A percentile compares a stretch with the other conserved stretches of the same genome.
Evolutionary conservation across 2,329 filamentous ascomycete genomes (phyloP).

Genomic region (Aspergillus udagawae): DNA sequence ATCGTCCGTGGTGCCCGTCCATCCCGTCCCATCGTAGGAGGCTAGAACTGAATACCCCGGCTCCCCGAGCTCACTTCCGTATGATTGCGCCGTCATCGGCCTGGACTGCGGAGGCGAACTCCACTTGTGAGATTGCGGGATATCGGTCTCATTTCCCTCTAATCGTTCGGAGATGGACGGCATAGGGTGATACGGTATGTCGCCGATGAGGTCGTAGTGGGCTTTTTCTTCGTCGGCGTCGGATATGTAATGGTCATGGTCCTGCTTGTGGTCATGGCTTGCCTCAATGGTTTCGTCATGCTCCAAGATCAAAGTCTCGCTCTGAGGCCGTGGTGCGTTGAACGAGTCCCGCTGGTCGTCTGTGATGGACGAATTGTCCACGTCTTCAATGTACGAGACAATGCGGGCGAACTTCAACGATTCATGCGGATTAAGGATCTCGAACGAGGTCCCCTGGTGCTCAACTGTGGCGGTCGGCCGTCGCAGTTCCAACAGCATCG

Average conservation of each 20-base stretch:
- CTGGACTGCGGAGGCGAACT: conserved; percentile 13
- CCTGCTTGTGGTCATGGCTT: not conserved
- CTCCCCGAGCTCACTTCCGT: conserved; percentile 28
- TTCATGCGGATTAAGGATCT: conserved; percentile 36
- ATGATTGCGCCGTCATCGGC: conserved; percentile 14
- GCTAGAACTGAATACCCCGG: conserved; percentile 27
- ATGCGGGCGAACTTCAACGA: conserved; percentile 33
- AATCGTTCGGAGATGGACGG: conserved; percentile 24
- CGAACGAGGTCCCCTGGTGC: conserved; percentile 33
- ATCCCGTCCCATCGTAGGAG: conserved; percentile 21
- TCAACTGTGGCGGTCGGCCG: conserved; percentile 25
- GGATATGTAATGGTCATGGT: not conserved
- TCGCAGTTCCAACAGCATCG: conserved; percentile 23
- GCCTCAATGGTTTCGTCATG: not conserved
- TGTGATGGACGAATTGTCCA: conserved; percentile 22
- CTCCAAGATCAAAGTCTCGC: conserved; percentile 10
- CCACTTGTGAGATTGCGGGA: conserved; percentile 6
- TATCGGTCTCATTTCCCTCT: conserved; percentile 14
- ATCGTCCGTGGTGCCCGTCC: conserved; percentile 18
- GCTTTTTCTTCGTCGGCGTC: conserved; percentile 11
- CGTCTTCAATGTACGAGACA: conserved; percentile 34
- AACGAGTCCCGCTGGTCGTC: conserved; percentile 23
- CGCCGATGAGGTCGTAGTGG: conserved; percentile 20
- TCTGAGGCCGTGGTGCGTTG: conserved; percentile 8
- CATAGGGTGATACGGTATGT: conserved; percentile 19